Evolutionary conservation across 2,329 filamentous ascomycete genomes (phyloP).

Genomic region (Albophoma yamanashiensis): DNA sequence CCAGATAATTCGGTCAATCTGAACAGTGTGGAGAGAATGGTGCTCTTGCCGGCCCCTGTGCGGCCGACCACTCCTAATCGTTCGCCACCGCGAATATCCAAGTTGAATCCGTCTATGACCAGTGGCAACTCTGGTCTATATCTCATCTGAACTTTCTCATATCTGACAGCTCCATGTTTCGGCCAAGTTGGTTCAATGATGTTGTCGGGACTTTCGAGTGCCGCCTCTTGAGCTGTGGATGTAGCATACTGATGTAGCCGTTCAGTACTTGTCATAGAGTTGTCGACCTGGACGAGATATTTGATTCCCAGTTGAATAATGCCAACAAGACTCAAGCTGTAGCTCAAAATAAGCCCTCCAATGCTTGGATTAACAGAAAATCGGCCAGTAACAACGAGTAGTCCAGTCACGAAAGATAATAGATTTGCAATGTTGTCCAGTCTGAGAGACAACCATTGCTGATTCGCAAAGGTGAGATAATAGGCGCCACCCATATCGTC

Average conservation of each 20-base stretch:
- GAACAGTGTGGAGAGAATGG: slow-evolving; percentile 76
- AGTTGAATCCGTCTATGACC: slow-evolving; percentile 58
- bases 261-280: slow-evolving; percentile 95
- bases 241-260: slow-evolving; percentile 84
- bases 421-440: slow-evolving; percentile 76
- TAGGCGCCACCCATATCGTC: slow-evolving; percentile 93
- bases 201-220: slow-evolving; percentile 60
- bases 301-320: slow-evolving; percentile 94
- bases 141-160: slow-evolving; percentile 69
- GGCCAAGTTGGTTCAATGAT: slow-evolving; percentile 64
- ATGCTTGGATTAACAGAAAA: slow-evolving; percentile 80
- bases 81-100: slow-evolving; percentile 66
- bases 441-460: slow-evolving; percentile 81
- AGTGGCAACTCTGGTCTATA: slow-evolving; percentile 64
- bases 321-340: slow-evolving; percentile 85
- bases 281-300: slow-evolving; percentile 93
- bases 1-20: slow-evolving; percentile 57
- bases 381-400: slow-evolving; percentile 87
- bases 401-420: slow-evolving; percentile 78
- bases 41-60: slow-evolving; percentile 74
- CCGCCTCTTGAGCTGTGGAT: slow-evolving; percentile 78
- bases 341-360: slow-evolving; percentile 78
- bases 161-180: slow-evolving; percentile 70
- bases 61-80: slow-evolving; percentile 73
- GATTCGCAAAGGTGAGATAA: slow-evolving; percentile 89